Evolutionary conservation across 2,329 filamentous ascomycete species (phyloP), one percentile per base, ranked within the genome.

Genomic region (Penicillium hordei): DNA sequence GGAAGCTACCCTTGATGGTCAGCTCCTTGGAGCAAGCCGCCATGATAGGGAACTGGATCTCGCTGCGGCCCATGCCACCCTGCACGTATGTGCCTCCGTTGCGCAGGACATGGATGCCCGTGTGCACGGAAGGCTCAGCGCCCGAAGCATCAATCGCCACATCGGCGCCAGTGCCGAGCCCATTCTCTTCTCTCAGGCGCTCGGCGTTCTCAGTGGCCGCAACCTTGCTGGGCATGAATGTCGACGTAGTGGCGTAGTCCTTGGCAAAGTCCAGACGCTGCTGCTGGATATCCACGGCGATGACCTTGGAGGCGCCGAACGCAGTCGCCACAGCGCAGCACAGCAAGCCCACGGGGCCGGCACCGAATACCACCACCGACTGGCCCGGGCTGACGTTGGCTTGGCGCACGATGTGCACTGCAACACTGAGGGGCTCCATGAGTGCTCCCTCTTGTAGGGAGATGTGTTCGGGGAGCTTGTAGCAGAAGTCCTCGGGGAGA

Each of bases 31-130:
- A 83, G 74, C 92, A 95, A 71, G 95, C 82, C 5, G 90, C 89
- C 84, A 93, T 90, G 73, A 97, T 96, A 51, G 93, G 93, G 80
- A 97, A 96, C 9, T 78, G 89, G 74, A 97, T 93, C 70, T 96
- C 90, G 39, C 86, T 76, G 72, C 89, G 89, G 70, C 93, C 93
- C 91, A 97, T 96, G 55, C 93, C 93, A 59, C 87, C 91, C 78
- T 95, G 91, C 9, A 95, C 88, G 68, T 91, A 93, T 17, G 83
- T 87, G 33, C 90, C 90, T 55, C 90, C 90, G 46, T 81, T 81
- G 62, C 87, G 83, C 27, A 92, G 83, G 21, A 83, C 82, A 75
- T 93, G 88, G 67, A 93, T 83, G 34, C 83, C 84, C 0, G 89
- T 83, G 77, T 93, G 89, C 68, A 93, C 91, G 10, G 86, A 89